These are phyloP conservation scores for Tolypocladium ovalisporum DNA, from an alignment of 2,329 filamentous ascomycete genomes.

Conservation along the genomic window DNA sequence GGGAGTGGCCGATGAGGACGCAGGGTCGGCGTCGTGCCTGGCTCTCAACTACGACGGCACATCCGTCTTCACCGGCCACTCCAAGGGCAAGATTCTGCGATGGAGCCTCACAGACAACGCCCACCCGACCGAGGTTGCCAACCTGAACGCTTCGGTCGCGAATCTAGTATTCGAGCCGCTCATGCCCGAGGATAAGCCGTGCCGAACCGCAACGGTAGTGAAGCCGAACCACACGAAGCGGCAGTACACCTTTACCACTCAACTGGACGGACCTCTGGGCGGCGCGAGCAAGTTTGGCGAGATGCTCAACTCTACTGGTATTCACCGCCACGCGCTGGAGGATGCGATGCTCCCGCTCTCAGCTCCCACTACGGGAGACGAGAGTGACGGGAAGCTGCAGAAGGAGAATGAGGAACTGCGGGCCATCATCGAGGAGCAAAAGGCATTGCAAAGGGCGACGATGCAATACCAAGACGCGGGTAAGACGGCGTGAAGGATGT, in stretches of 20 bases:
- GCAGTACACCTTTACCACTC: slow-evolving; percentile 54
- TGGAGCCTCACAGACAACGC: slow-evolving; percentile 71
- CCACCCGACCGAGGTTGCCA: slow-evolving; percentile 55
- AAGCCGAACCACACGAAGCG: slow-evolving; percentile 67
- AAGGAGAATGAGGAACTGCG: slow-evolving; percentile 34
- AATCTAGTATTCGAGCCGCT: slow-evolving; percentile 68
- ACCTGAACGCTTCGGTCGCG: slow-evolving; percentile 71
- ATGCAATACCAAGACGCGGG: slow-evolving; percentile 1
- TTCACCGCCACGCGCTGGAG: slow-evolving; percentile 35
- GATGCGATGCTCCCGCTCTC: slow-evolving; percentile 36
- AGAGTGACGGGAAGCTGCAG: slow-evolving; percentile 9
- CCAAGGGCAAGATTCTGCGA: slow-evolving; percentile 62
- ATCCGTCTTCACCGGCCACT: slow-evolving; percentile 68
- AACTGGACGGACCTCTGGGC: slow-evolving; percentile 39
- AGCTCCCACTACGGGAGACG: slow-evolving; percentile 11
- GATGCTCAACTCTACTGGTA: slow-evolving; percentile 34
- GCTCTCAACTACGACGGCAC: slow-evolving; percentile 75
- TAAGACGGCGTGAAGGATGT: neutral
- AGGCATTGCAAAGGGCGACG: slow-evolving; percentile 13
- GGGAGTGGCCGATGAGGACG: slow-evolving; percentile 48
- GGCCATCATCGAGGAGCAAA: slow-evolving; percentile 32
- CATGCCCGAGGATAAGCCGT: slow-evolving; percentile 27
- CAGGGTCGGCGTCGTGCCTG: slow-evolving; percentile 55
- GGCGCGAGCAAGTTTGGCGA: slow-evolving; percentile 31
- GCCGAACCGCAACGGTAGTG: slow-evolving; percentile 51